Evolutionary conservation across 257 asterid genomes (phyloP), one percentile per base, ranked within the genome.

Genomic region (Verbascum thapsus): DNA sequence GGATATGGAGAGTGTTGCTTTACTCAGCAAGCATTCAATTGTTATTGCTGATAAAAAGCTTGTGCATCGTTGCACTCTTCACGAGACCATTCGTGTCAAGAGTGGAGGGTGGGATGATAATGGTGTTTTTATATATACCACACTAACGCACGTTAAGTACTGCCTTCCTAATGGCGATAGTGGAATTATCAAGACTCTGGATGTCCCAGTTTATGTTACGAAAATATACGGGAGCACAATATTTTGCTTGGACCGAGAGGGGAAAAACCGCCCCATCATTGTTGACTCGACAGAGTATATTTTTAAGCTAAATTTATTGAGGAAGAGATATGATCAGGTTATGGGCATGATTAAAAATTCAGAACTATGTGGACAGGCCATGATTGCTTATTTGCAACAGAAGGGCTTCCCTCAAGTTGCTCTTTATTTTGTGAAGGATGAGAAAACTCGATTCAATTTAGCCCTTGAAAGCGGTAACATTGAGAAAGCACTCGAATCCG

Each of bases 91-190:
- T 66, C 96, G 99, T 40, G 98, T 94, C 70, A 94, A 94, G 78
- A 94, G 96, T 64, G 99, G 99, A 72, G 96, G 95, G 7, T 94
- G 99, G 99, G 98, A 94, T 64, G 99, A 94, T 61, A 90, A 87
- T 54, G 99, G 99, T 48, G 95, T 90, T 49, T 94, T 94, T 61
- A 81, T 94, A 35, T 90, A 94, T 60, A 90, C 99, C 3, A 94
- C 99, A 9, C 75, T 94, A 63, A 94, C 96, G 0, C 98, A 94
- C 71, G 88, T 94, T 67, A 94, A 94, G 84, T 94, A 94, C 56
- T 94, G 99, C 84, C 88, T 94, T 66, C 99, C 96, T 38, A 94
- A 90, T 63, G 99, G 99, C 34, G 99, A 89, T 53, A 90, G 88
- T 76, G 99, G 99, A 51, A 94, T 94, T 61, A 88, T 94, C 64